A percentile compares a stretch with the other conserved stretches of the same genome.
phyloP scores from a whole-genome alignment of 2,329 filamentous ascomycete species.

The Calonectria leucothoes region DNA sequence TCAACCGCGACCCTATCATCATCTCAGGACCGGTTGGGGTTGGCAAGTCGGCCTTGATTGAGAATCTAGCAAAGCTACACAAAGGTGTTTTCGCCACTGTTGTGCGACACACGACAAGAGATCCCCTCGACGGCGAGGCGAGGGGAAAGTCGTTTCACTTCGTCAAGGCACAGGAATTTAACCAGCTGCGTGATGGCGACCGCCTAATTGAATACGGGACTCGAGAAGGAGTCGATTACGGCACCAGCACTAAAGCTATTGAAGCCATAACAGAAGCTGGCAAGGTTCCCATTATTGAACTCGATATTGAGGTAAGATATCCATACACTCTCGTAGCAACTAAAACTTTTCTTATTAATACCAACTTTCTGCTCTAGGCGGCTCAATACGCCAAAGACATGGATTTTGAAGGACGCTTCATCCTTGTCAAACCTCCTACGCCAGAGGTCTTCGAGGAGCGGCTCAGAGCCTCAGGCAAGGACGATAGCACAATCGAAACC shows the following conservation, averaged over 20 bases:
- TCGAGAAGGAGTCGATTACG: constrained; percentile 62
- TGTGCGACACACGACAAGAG: constrained; percentile 65
- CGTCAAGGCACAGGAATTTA: constrained; percentile 66
- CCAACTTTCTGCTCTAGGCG: constrained; percentile 51
- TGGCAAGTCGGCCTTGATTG: constrained; percentile 73
- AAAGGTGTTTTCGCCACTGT: constrained; percentile 73
- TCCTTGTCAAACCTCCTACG: constrained; percentile 61
- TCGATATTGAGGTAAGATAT: constrained; percentile 63
- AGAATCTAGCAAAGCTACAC: constrained; percentile 71
- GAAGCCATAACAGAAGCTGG: constrained; percentile 63
- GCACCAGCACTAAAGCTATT: constrained; percentile 65
- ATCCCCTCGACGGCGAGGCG: constrained; percentile 61
- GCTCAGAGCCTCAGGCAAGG: constrained; percentile 42
- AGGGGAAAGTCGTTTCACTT: constrained; percentile 66
- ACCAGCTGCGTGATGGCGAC: constrained; percentile 69
- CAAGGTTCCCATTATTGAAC: constrained; percentile 69
- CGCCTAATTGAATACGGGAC: constrained; percentile 68
- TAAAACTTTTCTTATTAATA: background rate
- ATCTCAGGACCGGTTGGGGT: constrained; percentile 73
- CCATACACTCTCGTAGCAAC: background rate
- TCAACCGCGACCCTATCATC: constrained; percentile 68
- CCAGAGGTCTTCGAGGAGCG: constrained; percentile 42
- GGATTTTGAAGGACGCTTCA: constrained; percentile 65
- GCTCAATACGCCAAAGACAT: constrained; percentile 68
- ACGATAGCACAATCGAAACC: constrained; percentile 36